Percentiles rank a stretch among this genome's conserved stretches.
These are phyloP conservation scores for Solanum chaucha DNA, from an alignment of 257 asterid species.

Conservation along the genomic window DNA sequence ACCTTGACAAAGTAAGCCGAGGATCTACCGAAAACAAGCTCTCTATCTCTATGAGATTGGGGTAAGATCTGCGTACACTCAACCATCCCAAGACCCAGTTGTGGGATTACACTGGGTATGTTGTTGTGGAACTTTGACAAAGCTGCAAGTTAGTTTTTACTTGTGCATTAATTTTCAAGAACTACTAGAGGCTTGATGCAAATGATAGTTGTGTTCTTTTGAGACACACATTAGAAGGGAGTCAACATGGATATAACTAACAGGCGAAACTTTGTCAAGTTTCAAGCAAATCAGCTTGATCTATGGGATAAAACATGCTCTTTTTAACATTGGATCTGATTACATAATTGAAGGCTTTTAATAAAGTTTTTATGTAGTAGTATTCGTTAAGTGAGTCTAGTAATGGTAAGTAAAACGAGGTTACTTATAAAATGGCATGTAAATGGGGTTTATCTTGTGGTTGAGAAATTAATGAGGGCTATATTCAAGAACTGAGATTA, in stretches of 20 bases:
- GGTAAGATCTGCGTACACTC: background rate
- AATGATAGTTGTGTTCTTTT: background rate
- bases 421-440: background rate
- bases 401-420: background rate
- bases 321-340: background rate
- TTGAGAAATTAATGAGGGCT: background rate
- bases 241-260: background rate
- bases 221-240: background rate
- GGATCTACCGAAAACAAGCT: too few species aligned
- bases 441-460: background rate
- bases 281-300: background rate
- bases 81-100: background rate
- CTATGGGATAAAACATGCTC: background rate
- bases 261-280: background rate
- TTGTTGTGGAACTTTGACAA: background rate
- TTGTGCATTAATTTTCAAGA: background rate
- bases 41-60: background rate
- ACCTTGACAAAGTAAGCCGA: background rate
- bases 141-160: background rate
- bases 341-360: background rate
- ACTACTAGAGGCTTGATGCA: background rate
- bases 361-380: background rate
- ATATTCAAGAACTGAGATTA: background rate
- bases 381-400: background rate
- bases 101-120: background rate